Conservation (phyloP, 805 yeast species). For the Barnettozyma populi region DNA sequence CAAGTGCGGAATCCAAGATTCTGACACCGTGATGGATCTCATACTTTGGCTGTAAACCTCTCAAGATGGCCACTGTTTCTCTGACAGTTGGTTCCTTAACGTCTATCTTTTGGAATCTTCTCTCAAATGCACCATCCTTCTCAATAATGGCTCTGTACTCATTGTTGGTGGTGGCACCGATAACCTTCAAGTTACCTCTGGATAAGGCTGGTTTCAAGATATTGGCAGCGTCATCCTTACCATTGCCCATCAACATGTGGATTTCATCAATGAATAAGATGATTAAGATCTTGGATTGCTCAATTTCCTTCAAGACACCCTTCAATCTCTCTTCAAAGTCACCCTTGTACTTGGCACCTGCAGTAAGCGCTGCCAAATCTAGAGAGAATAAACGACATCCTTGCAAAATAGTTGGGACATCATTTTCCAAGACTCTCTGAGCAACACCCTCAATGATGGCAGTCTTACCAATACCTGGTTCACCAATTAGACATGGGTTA, state of each 20-base stretch:
- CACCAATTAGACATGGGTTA: slow-evolving; percentile 95
- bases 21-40: slow-evolving; percentile 98
- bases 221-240: slow-evolving; percentile 95
- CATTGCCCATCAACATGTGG: slow-evolving; percentile 99
- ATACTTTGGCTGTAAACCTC: slow-evolving; percentile 93
- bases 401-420: slow-evolving; percentile 85
- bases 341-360: slow-evolving; percentile 98
- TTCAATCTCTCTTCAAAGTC: slow-evolving; percentile 97
- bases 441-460: slow-evolving; percentile 98
- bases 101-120: slow-evolving; percentile 96
- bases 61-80: slow-evolving; percentile 91
- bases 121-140: slow-evolving; percentile 97
- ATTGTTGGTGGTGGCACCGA: slow-evolving; percentile 95
- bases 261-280: slow-evolving; percentile 94
- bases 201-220: slow-evolving; percentile 95
- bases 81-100: slow-evolving; percentile 89
- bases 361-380: slow-evolving; percentile 94
- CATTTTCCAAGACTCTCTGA: slow-evolving; percentile 91
- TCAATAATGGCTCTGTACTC: slow-evolving; percentile 91
- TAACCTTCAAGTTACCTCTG: slow-evolving; percentile 92
- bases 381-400: slow-evolving; percentile 78
- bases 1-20: slow-evolving; percentile 89
- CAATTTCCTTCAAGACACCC: slow-evolving; percentile 93
- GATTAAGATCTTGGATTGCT: slow-evolving; percentile 78
- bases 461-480: slow-evolving; percentile 99